These are phyloP conservation scores for Graphiopsis chlorocephala DNA, from an alignment of 2,329 filamentous ascomycete species.

Conservation along the genomic window DNA sequence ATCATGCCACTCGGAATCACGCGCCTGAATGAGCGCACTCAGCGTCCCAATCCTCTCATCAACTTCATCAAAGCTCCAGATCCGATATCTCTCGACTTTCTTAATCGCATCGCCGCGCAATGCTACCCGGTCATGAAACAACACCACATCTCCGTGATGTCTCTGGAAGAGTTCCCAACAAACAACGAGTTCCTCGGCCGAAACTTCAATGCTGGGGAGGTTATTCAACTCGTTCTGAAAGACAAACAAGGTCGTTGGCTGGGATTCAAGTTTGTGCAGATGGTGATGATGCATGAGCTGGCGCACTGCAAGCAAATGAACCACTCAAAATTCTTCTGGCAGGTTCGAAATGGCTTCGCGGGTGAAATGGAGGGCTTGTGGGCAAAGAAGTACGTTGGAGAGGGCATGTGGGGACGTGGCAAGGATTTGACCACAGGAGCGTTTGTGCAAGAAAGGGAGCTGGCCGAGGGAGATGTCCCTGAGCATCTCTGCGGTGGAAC, in stretches of 20 bases:
- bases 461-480: constrained; percentile 42
- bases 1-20: constrained; percentile 75
- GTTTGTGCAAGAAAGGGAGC: constrained; percentile 62
- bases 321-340: constrained; percentile 78
- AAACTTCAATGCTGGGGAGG: constrained; percentile 87
- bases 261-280: constrained; percentile 79
- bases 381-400: constrained; percentile 69
- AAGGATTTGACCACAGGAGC: constrained; percentile 59
- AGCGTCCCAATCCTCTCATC: constrained; percentile 73
- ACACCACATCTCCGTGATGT: constrained; percentile 46
- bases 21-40: constrained; percentile 71
- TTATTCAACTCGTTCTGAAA: constrained; percentile 79
- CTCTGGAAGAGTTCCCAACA: constrained; percentile 75
- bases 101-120: constrained; percentile 77
- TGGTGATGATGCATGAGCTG: constrained; percentile 93
- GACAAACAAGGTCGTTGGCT: constrained; percentile 67
- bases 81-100: constrained; percentile 65
- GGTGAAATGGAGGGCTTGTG: constrained; percentile 69
- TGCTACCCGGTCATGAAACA: constrained; percentile 61
- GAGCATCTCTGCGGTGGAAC: constrained; percentile 79
- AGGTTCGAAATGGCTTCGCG: constrained; percentile 70
- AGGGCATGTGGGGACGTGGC: constrained; percentile 80
- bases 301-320: constrained; percentile 93
- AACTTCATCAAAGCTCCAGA: constrained; percentile 74
- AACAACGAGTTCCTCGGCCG: constrained; percentile 82